Percentiles rank a stretch among this genome's conserved stretches.
These are phyloP conservation scores for Hymenoscyphus repandus DNA, from an alignment of 2,329 filamentous ascomycete species.

Conservation along the genomic window DNA sequence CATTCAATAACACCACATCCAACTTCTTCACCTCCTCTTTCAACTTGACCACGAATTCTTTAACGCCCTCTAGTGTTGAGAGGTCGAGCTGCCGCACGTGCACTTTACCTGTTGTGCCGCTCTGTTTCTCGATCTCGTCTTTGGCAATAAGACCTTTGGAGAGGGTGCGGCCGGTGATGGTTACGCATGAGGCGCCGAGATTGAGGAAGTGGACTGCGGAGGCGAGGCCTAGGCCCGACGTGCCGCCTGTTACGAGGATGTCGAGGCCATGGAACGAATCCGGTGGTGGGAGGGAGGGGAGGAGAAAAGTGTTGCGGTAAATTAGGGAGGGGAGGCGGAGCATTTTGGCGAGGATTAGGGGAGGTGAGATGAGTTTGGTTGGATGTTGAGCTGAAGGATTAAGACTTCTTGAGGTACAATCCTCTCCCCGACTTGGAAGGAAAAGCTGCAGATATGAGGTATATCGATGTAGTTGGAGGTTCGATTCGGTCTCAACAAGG, in stretches of 20 bases:
- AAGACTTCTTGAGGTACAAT: too few relatives aligned
- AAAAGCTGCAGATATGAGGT: too few relatives aligned
- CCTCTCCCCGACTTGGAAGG: too few relatives aligned
- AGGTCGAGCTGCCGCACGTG: constrained; percentile 25
- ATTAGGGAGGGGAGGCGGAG: constrained; percentile 5
- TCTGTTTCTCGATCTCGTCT: constrained; percentile 30
- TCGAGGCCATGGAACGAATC: constrained; percentile 26
- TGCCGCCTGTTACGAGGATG: constrained; percentile 39
- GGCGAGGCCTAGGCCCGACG: constrained; percentile 37
- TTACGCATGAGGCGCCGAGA: constrained; percentile 36
- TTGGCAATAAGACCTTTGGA: constrained; percentile 36
- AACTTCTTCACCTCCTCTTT: constrained; percentile 21
- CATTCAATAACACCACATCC: constrained; percentile 30
- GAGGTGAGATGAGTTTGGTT: too few relatives aligned
- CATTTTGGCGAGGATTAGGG: too few relatives aligned
- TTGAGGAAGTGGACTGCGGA: constrained; percentile 36
- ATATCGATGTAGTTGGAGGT: too few relatives aligned
- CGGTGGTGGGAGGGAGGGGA: constrained; percentile 23
- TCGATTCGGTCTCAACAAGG: too few relatives aligned
- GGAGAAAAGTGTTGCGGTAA: constrained; percentile 24
- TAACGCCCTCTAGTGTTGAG: constrained; percentile 19
- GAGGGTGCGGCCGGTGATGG: constrained; percentile 36
- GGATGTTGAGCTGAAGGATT: too few relatives aligned
- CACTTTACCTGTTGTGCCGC: constrained; percentile 18
- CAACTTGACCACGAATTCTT: constrained; percentile 22